Conservation (phyloP, 345 rosid species). For the Fremontodendron californicum region DNA sequence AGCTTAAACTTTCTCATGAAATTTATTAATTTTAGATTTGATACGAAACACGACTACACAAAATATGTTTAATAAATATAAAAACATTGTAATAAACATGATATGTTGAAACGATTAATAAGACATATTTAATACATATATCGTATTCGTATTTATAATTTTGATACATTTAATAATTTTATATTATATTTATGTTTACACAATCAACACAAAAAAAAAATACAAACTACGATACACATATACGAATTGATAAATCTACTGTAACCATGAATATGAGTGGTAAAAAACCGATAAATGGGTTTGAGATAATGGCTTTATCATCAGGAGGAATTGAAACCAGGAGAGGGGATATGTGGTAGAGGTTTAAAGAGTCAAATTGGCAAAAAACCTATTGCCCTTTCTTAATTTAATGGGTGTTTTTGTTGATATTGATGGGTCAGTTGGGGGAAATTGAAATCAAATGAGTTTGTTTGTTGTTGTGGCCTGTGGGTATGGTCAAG, state of each 20-base stretch:
- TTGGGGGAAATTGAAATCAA: neutral
- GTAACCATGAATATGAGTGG: neutral
- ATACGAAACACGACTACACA: too few species aligned
- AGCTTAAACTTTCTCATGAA: neutral
- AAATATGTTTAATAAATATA: too few species aligned
- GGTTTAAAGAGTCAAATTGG: neutral
- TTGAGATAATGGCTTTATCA: neutral
- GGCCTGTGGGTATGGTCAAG: neutral
- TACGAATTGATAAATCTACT: too few species aligned
- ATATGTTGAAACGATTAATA: too few species aligned
- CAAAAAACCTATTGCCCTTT: neutral
- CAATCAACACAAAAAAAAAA: too few species aligned
- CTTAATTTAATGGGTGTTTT: neutral
- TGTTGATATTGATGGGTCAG: constrained; percentile 1
- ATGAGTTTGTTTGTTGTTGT: neutral
- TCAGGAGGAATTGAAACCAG: neutral
- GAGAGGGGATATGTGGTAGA: constrained; percentile 19
- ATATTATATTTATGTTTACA: too few species aligned
- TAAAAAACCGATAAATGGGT: neutral
- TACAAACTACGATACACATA: too few species aligned
- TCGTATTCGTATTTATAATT: too few species aligned
- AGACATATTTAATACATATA: too few species aligned
- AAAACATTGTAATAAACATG: too few species aligned
- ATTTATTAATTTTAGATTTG: too few species aligned
- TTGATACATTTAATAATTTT: too few species aligned